Evolutionary conservation across 1,284 basidiomycete genomes (phyloP).

Genomic region (Ganoderma lucidum): DNA sequence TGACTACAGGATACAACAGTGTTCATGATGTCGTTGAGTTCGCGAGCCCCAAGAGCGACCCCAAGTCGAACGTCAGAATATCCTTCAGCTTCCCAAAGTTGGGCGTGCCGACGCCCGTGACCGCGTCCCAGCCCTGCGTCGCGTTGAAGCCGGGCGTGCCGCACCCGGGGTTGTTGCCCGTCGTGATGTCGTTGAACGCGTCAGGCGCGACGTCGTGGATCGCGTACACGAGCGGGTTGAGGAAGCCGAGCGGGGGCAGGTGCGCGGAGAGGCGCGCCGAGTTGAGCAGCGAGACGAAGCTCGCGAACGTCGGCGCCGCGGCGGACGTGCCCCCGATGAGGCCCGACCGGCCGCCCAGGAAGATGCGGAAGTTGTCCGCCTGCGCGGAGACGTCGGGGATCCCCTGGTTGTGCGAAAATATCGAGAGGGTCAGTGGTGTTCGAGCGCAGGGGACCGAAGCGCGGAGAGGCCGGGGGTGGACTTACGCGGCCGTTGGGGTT

Average conservation of each 20-base stretch:
- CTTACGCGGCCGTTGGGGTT: slow-evolving; percentile 53
- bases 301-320: slow-evolving; percentile 57
- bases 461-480: background rate
- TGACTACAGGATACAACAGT: too few relatives aligned
- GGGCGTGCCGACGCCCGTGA: slow-evolving; percentile 45
- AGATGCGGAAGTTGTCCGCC: slow-evolving; percentile 43
- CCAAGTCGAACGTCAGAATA: slow-evolving; percentile 26
- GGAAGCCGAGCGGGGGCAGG: slow-evolving; percentile 53
- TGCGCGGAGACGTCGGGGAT: slow-evolving; percentile 53
- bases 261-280: slow-evolving; percentile 56
- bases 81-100: slow-evolving; percentile 41
- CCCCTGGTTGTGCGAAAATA: slow-evolving; percentile 28
- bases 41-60: slow-evolving; percentile 3
- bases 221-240: slow-evolving; percentile 57
- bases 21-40: background rate
- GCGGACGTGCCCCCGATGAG: slow-evolving; percentile 61
- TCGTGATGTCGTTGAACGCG: slow-evolving; percentile 55
- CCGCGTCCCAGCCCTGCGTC: slow-evolving; percentile 49
- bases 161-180: slow-evolving; percentile 42
- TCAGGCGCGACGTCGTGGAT: slow-evolving; percentile 34
- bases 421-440: background rate
- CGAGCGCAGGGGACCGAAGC: background rate
- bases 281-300: slow-evolving; percentile 62
- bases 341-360: slow-evolving; percentile 35
- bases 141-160: slow-evolving; percentile 42